Percentiles rank a stretch among this genome's conserved stretches.
These are phyloP conservation scores for Rubus idaeus DNA, from an alignment of 306 rosid genomes.

Conservation along the genomic window DNA sequence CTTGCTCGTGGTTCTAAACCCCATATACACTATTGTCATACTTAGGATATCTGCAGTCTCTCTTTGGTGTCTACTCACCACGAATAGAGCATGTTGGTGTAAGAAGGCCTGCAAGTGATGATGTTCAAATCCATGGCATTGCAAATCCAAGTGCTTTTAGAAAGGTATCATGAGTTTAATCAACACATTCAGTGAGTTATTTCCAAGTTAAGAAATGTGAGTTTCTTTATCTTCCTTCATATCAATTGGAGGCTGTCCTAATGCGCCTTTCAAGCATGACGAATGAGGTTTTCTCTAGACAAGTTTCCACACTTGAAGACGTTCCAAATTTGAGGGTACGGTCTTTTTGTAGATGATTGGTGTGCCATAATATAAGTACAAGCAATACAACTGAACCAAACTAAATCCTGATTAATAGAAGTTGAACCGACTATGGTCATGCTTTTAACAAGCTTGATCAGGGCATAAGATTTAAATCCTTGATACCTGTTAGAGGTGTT, in stretches of 20 bases:
- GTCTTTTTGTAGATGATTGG: conserved; percentile 12
- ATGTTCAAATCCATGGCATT: too few relatives aligned
- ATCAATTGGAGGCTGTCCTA: conserved; percentile 72
- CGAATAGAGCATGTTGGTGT: too few relatives aligned
- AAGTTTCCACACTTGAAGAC: conserved; percentile 55
- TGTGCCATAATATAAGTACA: neutral
- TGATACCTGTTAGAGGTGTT: neutral
- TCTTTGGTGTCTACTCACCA: too few relatives aligned
- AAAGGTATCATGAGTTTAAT: too few relatives aligned
- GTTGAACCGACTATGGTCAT: neutral
- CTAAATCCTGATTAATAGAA: neutral
- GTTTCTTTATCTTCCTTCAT: too few relatives aligned
- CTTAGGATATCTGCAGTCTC: too few relatives aligned
- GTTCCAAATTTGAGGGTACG: conserved; percentile 54
- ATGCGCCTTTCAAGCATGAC: conserved; percentile 69
- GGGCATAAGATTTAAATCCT: neutral
- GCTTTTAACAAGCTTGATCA: neutral
- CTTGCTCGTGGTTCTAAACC: too few relatives aligned
- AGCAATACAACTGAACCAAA: neutral
- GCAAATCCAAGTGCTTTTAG: too few relatives aligned
- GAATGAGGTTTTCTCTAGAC: conserved; percentile 54
- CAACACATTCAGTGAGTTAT: too few relatives aligned
- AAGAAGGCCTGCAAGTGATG: too few relatives aligned
- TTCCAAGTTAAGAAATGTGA: too few relatives aligned
- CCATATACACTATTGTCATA: too few relatives aligned